Evolutionary conservation across 495 filamentous ascomycete genomes (phyloP).

Genomic region (Daldinia concentrica): DNA sequence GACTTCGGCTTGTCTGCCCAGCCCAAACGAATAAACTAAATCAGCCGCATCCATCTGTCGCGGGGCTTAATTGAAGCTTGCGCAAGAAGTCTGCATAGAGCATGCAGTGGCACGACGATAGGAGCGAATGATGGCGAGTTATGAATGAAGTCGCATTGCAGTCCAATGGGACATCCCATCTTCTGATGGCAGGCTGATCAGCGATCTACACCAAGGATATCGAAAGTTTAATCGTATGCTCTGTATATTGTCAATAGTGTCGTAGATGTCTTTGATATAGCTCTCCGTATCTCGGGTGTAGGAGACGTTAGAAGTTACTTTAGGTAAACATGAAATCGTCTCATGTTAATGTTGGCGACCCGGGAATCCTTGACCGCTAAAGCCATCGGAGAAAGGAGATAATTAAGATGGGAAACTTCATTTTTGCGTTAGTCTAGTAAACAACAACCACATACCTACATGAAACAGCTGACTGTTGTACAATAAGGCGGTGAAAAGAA

Average conservation of each 20-base stretch:
- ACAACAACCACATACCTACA: conserved; percentile 20
- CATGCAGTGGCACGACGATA: conserved; percentile 24
- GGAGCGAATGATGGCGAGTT: conserved; percentile 10
- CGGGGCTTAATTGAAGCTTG: conserved; percentile 36
- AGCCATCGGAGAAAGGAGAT: conserved; percentile 16
- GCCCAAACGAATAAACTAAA: conserved; percentile 23
- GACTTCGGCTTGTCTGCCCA: conserved; percentile 9
- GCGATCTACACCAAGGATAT: conserved; percentile 35
- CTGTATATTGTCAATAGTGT: conserved; percentile 11
- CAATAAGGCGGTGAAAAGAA: conserved; percentile 33
- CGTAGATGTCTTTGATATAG: background rate
- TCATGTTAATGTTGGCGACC: background rate
- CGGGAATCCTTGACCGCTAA: conserved; percentile 28
- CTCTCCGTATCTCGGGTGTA: background rate
- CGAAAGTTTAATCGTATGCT: conserved; percentile 18
- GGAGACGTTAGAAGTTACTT: background rate
- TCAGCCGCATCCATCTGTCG: conserved; percentile 35
- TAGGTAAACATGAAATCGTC: background rate
- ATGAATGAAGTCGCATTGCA: conserved; percentile 16
- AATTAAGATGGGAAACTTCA: conserved; percentile 11
- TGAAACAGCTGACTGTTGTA: conserved; percentile 23
- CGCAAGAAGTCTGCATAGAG: conserved; percentile 27
- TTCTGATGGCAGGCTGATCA: conserved; percentile 23
- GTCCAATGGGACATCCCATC: conserved; percentile 9
- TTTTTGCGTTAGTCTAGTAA: conserved; percentile 36